Evolutionary conservation across 352 stramenopile genomes (phyloP).

Genomic region (Plasmopara viticola): DNA sequence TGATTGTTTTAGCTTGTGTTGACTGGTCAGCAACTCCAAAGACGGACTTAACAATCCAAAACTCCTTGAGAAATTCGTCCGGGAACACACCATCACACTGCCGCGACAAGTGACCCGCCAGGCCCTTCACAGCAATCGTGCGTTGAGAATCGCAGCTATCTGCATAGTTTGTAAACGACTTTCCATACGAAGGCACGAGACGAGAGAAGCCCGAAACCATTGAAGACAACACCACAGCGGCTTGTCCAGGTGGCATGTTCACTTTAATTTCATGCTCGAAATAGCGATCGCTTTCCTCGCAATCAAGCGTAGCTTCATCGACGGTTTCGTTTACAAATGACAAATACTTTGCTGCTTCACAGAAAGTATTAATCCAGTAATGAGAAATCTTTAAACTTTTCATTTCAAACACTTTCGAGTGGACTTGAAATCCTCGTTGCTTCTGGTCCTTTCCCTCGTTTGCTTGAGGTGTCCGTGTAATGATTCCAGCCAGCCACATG

Average conservation of each 20-base stretch:
- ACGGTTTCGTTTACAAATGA: slow-evolving; percentile 71
- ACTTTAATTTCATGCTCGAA: slow-evolving; percentile 61
- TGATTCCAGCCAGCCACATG: slow-evolving; percentile 70
- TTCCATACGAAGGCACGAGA: slow-evolving; percentile 37
- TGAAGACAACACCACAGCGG: slow-evolving; percentile 47
- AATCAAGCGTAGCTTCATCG: slow-evolving; percentile 39
- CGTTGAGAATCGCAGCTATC: slow-evolving; percentile 23
- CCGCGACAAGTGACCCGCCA: slow-evolving; percentile 53
- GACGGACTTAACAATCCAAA: slow-evolving; percentile 60
- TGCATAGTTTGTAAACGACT: slow-evolving; percentile 12
- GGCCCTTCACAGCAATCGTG: slow-evolving; percentile 52
- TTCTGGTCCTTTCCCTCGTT: slow-evolving; percentile 48
- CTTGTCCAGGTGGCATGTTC: slow-evolving; percentile 45
- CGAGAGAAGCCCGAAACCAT: slow-evolving; percentile 38
- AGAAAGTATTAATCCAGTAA: slow-evolving; percentile 68
- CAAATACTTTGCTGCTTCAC: slow-evolving; percentile 59
- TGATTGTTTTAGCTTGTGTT: slow-evolving; percentile 20
- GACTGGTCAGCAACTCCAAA: slow-evolving; percentile 25
- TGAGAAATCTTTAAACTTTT: slow-evolving; percentile 58
- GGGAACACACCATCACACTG: slow-evolving; percentile 37
- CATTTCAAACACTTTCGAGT: slow-evolving; percentile 67
- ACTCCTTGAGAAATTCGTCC: slow-evolving; percentile 70
- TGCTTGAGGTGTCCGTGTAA: slow-evolving; percentile 44
- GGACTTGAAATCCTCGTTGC: slow-evolving; percentile 64
- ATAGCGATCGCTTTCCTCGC: slow-evolving; percentile 26